Evolutionary conservation across 208 protist species (phyloP).

Genomic region (Trypanosoma platydactyli): DNA sequence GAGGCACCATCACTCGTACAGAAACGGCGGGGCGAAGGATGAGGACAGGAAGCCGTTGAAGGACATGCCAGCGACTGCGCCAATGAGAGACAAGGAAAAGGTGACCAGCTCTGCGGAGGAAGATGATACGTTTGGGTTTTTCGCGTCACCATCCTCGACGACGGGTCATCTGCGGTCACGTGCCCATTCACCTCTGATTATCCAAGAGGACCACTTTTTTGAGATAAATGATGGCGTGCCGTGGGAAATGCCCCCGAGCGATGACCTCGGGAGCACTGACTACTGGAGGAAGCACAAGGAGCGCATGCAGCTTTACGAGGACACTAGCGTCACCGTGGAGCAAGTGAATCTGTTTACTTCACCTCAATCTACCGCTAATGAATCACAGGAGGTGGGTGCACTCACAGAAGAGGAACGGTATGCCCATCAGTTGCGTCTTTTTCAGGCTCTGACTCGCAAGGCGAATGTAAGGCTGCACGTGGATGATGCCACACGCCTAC

Average conservation of each 20-base stretch:
- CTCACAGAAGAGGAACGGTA: slow-evolving; percentile 33
- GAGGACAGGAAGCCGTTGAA: slow-evolving; percentile 10
- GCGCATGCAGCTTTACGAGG: slow-evolving; percentile 76
- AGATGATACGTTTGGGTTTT: too few relatives aligned
- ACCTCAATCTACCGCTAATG: slow-evolving; percentile 13
- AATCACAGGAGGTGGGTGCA: neutral
- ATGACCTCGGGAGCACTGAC: slow-evolving; percentile 54
- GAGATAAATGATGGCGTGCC: slow-evolving; percentile 80
- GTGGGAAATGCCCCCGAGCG: slow-evolving; percentile 62
- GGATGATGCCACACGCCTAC: slow-evolving; percentile 44
- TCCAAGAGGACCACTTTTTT: slow-evolving; percentile 79
- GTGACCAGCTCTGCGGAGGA: too few relatives aligned
- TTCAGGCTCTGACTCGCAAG: slow-evolving; percentile 56
- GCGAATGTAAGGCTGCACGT: slow-evolving; percentile 67
- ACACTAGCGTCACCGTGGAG: slow-evolving; percentile 32
- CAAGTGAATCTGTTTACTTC: slow-evolving; percentile 31
- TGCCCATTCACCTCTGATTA: slow-evolving; percentile 30
- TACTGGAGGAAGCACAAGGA: slow-evolving; percentile 67
- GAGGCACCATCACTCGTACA: slow-evolving; percentile 56
- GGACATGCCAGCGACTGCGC: neutral
- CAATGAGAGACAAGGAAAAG: too few relatives aligned
- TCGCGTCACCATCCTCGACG: neutral
- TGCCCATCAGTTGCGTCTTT: slow-evolving; percentile 32
- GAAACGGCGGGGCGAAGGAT: neutral
- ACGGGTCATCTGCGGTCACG: too few relatives aligned